phyloP scores from a whole-genome alignment of 2,329 filamentous ascomycete genomes.

The Trichothecium sympodiale region DNA sequence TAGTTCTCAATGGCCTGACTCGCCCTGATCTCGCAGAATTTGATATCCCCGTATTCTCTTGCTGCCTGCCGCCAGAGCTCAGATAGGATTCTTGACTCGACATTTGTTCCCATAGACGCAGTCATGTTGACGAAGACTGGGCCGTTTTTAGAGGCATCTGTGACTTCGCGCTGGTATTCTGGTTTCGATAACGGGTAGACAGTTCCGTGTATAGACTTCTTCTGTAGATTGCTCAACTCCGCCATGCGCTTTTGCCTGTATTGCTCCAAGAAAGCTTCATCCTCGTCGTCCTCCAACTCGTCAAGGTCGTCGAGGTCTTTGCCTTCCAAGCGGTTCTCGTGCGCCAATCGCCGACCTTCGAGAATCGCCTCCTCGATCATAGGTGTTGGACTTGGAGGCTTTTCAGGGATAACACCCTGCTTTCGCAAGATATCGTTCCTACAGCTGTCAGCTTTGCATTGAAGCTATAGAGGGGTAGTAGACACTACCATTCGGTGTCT shows the following conservation, averaged over 20 bases:
- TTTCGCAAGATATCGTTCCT: slow-evolving; percentile 99
- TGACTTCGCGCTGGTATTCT: slow-evolving; percentile 85
- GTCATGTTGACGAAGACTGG: slow-evolving; percentile 71
- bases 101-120: slow-evolving; percentile 65
- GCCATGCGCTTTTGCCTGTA: slow-evolving; percentile 82
- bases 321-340: slow-evolving; percentile 87
- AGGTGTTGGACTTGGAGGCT: slow-evolving; percentile 86
- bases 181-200: slow-evolving; percentile 93
- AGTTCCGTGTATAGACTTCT: slow-evolving; percentile 72
- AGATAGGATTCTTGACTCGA: slow-evolving; percentile 72
- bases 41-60: slow-evolving; percentile 79
- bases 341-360: slow-evolving; percentile 70
- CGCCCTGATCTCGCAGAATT: slow-evolving; percentile 92
- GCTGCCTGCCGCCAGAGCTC: slow-evolving; percentile 83
- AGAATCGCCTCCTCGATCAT: slow-evolving; percentile 90
- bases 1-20: slow-evolving; percentile 94
- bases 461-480: slow-evolving; percentile 10
- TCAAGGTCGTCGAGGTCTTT: slow-evolving; percentile 92
- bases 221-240: slow-evolving; percentile 65
- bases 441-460: slow-evolving; percentile 14
- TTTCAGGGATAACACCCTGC: slow-evolving; percentile 95
- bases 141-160: slow-evolving; percentile 68
- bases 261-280: slow-evolving; percentile 78
- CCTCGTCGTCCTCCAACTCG: slow-evolving; percentile 89
- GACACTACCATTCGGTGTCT: slow-evolving; percentile 83